phyloP scores from a whole-genome alignment of 176 grass and related monocot species.

The Phragmites australis region DNA sequence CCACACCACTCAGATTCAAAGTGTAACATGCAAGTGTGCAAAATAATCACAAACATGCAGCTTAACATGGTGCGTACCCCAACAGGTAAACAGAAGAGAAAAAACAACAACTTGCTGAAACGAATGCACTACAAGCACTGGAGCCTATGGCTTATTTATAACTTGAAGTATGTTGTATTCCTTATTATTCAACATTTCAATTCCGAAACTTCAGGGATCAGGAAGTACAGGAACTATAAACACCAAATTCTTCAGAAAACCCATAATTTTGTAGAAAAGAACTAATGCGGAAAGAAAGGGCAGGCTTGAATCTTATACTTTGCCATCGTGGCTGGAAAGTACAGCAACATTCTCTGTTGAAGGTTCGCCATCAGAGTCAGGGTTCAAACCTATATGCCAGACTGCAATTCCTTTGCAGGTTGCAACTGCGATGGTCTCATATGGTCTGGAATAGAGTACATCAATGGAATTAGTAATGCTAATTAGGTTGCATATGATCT shows the following conservation, averaged over 20 bases:
- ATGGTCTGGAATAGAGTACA: conserved; percentile 57
- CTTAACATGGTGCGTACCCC: not conserved
- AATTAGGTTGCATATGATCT: too few species aligned
- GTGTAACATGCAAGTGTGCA: not conserved
- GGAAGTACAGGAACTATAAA: not conserved
- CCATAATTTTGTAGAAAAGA: not conserved
- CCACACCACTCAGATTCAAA: conserved; percentile 52
- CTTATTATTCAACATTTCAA: not conserved
- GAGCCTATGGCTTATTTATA: not conserved
- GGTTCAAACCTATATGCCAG: conserved; percentile 69
- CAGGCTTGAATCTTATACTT: conserved; percentile 52
- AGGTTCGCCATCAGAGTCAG: conserved; percentile 53
- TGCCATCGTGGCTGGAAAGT: conserved; percentile 63
- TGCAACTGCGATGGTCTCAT: conserved; percentile 85
- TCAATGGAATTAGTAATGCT: not conserved
- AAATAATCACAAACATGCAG: conserved; percentile 6
- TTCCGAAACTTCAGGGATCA: not conserved
- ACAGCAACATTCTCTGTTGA: conserved; percentile 73
- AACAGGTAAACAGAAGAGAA: not conserved
- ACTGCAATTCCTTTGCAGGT: conserved; percentile 88
- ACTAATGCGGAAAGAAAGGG: not conserved
- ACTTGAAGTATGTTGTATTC: conserved; percentile 16
- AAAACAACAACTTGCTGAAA: not conserved
- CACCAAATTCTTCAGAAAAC: conserved; percentile 3
- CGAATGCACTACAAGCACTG: conserved; percentile 16